A percentile compares a stretch with the other conserved stretches of the same genome.
Evolutionary conservation across 306 rosid species (phyloP).

Genomic region (Dalbergia cultrata): DNA sequence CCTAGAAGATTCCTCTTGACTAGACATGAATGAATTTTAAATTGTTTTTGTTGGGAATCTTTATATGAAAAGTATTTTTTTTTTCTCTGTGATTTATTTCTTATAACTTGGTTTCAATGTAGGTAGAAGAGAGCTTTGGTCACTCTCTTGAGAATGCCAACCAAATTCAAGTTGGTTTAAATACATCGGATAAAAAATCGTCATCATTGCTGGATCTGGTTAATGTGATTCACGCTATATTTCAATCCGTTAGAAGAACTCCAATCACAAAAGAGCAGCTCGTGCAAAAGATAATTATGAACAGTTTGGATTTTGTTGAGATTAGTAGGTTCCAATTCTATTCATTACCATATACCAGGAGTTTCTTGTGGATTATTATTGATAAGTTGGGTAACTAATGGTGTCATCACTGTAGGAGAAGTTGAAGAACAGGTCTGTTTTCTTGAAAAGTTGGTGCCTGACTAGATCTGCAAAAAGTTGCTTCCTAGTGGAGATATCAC

Average conservation of each 20-base stretch:
- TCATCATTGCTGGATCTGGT: constrained; percentile 60
- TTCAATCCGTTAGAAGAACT: constrained; percentile 58
- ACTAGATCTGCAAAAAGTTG: constrained; percentile 65
- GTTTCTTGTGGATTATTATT: constrained; percentile 38
- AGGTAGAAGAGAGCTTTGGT: constrained; percentile 51
- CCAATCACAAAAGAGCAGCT: constrained; percentile 80
- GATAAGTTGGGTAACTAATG: constrained; percentile 32
- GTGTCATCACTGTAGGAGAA: constrained; percentile 59
- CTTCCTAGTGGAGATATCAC: constrained; percentile 57
- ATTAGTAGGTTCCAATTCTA: constrained; percentile 56
- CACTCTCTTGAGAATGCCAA: constrained; percentile 37
- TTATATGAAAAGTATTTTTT: neutral
- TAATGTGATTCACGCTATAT: constrained; percentile 62
- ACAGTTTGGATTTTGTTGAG: constrained; percentile 61
- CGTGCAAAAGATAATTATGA: constrained; percentile 70
- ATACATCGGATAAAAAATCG: constrained; percentile 17
- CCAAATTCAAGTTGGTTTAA: constrained; percentile 44
- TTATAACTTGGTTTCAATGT: constrained; percentile 38
- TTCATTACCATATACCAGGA: constrained; percentile 8
- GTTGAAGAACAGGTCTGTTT: constrained; percentile 66
- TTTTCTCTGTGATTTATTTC: constrained; percentile 6
- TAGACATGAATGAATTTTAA: constrained; percentile 1
- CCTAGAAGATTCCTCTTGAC: neutral
- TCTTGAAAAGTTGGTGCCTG: constrained; percentile 64
- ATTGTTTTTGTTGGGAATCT: neutral